A percentile compares a stretch with the other conserved stretches of the same genome.
Conservation (phyloP, 2,329 filamentous ascomycete genomes). For the Magnaporthiopsis incrustans region DNA sequence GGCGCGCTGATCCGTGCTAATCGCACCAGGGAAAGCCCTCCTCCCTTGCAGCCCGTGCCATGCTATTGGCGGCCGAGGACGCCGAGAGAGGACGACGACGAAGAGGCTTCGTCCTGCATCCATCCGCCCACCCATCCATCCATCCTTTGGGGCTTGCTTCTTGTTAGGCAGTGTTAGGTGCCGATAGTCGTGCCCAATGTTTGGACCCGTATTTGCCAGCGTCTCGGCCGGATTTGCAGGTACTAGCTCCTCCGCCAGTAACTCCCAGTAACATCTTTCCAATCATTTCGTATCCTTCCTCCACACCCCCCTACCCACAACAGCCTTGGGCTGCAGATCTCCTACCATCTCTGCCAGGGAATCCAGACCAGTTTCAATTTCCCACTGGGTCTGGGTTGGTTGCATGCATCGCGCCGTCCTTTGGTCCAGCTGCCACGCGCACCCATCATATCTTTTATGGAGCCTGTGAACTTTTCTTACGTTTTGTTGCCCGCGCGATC, state of each 20-base stretch:
- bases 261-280: not conserved
- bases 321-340: not conserved
- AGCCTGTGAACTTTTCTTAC: not conserved
- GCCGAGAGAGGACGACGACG: not conserved
- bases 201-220: not conserved
- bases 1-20: not conserved
- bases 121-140: too few relatives aligned
- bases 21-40: not conserved
- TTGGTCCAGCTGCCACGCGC: not conserved
- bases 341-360: not conserved
- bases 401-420: not conserved
- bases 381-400: not conserved
- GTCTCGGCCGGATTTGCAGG: not conserved
- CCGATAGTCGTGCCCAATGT: not conserved
- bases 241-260: not conserved
- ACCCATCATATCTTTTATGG: too few relatives aligned
- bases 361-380: not conserved
- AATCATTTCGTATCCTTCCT: not conserved
- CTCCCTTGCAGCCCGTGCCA: not conserved
- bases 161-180: not conserved
- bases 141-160: not conserved
- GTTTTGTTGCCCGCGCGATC: too few relatives aligned
- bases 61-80: not conserved
- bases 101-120: too few relatives aligned
- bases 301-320: too few relatives aligned